Base-by-base conservation (phyloP, 108 stramenopile species). In the Schizochytrium sp. region DNA sequence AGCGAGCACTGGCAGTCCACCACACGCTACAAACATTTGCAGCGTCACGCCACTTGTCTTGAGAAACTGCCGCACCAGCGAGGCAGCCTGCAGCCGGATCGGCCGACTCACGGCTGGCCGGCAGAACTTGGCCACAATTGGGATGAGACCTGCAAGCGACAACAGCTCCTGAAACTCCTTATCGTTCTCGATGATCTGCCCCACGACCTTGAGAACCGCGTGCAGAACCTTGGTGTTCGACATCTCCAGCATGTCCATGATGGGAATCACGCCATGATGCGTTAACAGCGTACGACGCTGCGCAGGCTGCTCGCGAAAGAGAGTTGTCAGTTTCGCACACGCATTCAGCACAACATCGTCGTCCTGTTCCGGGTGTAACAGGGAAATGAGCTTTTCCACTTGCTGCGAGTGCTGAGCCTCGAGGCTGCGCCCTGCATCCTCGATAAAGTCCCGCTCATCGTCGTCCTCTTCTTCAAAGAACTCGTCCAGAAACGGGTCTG, bases 181-280 rank as follows among this genome's bases (percentile, higher is more conserved):
- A 45, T 83, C 76, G 76, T 83, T 83, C 51, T 83, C 76, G 51
- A 83, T 83, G 4, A 83, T 83, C 4, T 83, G 76, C 0, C 76
- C 76, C 51, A 83, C 76, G 19, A 83, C 76, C 51, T 83, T 83
- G 45, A 83, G 76, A 55, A 83, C 51, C 48, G 76, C 76, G 51
- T 83, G 76, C 18, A 83, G 51, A 12, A 83, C 76, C 51, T 83
- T 53, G 6, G 76, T 83, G 76, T 83, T 83, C 48, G 76, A 83
- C 76, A 83, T 83, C 23, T 83, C 76, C 10, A 83, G 76, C 76
- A 83, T 83, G 48, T 83, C 76, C 76, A 83, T 83, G 28, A 83
- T 83, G 6, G 76, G 76, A 23, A 83, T 83, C 25, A 83, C 76
- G 76, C 76, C 76, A 28, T 83, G 76, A 23, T 83, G 76, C 2